Evolutionary conservation across 2,329 filamentous ascomycete species (phyloP).

Genomic region (Sarocladiaceae sp.): DNA sequence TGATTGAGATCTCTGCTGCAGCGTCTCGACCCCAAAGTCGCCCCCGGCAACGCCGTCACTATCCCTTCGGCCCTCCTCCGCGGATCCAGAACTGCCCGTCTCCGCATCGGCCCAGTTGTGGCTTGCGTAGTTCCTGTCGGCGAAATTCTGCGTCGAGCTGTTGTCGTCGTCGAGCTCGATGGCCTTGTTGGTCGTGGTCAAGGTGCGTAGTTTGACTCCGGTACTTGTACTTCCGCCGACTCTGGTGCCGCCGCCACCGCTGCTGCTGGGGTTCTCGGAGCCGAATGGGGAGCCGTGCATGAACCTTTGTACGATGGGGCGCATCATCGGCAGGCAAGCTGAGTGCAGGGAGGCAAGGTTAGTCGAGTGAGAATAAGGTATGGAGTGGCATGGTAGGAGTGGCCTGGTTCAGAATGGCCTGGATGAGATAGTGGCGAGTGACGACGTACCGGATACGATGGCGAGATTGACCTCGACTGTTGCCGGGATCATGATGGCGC

Average conservation of each 20-base stretch:
- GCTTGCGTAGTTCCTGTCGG: conserved; percentile 5
- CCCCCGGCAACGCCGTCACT: not conserved
- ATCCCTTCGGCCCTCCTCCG: not conserved
- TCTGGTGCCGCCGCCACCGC: not conserved
- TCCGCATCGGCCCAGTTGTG: not conserved
- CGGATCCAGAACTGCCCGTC: not conserved
- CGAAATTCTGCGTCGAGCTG: conserved; percentile 4
- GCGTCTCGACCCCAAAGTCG: no score
- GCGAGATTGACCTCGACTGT: not conserved
- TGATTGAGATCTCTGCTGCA: not conserved
- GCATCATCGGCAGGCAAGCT: conserved; percentile 1
- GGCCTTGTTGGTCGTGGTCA: not conserved
- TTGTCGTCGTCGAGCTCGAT: conserved; percentile 6
- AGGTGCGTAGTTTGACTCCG: not conserved
- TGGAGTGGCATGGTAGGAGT: no score
- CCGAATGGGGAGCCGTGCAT: conserved; percentile 2
- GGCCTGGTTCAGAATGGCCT: no score
- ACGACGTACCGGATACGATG: not conserved
- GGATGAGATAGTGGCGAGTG: no score
- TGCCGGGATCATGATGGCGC: not conserved
- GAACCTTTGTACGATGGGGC: not conserved
- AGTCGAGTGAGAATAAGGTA: no score
- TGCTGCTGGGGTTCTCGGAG: not conserved
- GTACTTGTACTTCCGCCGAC: conserved; percentile 1
- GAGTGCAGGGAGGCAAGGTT: not conserved